Base-by-base conservation (phyloP, 345 rosid species). In the Cardamine resedifolia region DNA sequence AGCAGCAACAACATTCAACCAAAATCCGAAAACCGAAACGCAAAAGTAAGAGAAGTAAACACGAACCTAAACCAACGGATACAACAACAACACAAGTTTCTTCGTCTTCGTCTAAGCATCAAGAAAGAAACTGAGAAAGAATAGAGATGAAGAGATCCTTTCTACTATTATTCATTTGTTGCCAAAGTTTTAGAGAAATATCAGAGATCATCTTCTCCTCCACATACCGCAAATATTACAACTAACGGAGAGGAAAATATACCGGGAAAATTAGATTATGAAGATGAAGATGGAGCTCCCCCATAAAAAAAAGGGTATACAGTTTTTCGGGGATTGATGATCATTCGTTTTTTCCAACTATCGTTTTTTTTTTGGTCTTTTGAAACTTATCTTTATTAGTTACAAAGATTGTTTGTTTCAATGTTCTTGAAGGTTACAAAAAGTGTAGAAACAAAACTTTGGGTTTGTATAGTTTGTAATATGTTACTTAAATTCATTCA, bases 1-100 rank as follows among this genome's bases (percentile, higher is more conserved):
- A 69, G 30, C 77, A 73, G 11, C 87, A 87, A 80, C 88, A 88
- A 86, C 99, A 34, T 60, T 16, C 84, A 10, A 52, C 83, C 51
- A 95, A 86, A 80, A 76, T 77, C 43, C 76, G 91, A 70, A 82
- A 87, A 83, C 76, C 92, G 1, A 91, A 78, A 83, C 88, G 84
- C 9, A 80, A 81, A 72, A 84, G 87, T 66, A 95, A 84, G 88
- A 91, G 87, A 76, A 90, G 5, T 76, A 76, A 85, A 82, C 97
- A 68, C 12, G 96, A 88, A 77, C 62, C 85, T 64, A 87, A 73
- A 83, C 60, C 74, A 49, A 76, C 50, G 0, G 73, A 74, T 51
- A 60, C 73, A 10, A 52, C 78, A 6, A 41, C 69, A 20, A 49
- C 36, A 50, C 78, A 61, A 43, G 96, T 87, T 16, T 39, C 77